Evolutionary conservation across 73 alveolate species (phyloP).

Genomic region (Paramecium tetraurelia): DNA sequence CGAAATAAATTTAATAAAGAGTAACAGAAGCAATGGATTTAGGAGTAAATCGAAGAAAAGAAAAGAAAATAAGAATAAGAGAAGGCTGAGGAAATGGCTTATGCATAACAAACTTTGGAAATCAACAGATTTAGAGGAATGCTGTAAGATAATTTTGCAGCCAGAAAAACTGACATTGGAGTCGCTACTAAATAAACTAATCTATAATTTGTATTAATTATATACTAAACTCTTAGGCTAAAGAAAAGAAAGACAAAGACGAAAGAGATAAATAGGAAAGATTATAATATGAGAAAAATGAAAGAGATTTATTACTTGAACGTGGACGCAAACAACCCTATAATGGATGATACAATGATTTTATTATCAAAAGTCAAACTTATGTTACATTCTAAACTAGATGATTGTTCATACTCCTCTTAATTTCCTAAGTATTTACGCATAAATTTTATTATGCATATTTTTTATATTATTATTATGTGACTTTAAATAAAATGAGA

Average conservation of each 20-base stretch:
- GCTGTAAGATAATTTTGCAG: constrained; percentile 38
- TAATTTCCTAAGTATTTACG: not conserved
- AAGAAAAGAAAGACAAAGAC: constrained; percentile 44
- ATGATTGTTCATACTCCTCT: not conserved
- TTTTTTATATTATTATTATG: not conserved
- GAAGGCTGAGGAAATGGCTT: constrained; percentile 39
- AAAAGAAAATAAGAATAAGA: constrained; percentile 20
- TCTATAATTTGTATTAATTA: not conserved
- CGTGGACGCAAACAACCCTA: not conserved
- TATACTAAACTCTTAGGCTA: not conserved
- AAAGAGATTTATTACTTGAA: not conserved
- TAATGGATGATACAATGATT: not conserved
- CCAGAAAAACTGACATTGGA: constrained; percentile 46
- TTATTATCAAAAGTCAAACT: not conserved
- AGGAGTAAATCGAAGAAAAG: constrained; percentile 19
- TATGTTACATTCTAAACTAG: not conserved
- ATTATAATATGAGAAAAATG: not conserved
- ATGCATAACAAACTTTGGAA: constrained; percentile 24
- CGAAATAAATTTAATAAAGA: constrained; percentile 35
- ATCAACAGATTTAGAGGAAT: constrained; percentile 46
- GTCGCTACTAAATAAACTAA: constrained; percentile 15
- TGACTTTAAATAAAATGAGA: too few species aligned
- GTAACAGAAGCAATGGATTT: constrained; percentile 34
- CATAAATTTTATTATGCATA: not conserved
- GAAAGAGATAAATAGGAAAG: constrained; percentile 17